Conservation (phyloP, 306 rosid genomes). For the Acmispon strigosus region DNA sequence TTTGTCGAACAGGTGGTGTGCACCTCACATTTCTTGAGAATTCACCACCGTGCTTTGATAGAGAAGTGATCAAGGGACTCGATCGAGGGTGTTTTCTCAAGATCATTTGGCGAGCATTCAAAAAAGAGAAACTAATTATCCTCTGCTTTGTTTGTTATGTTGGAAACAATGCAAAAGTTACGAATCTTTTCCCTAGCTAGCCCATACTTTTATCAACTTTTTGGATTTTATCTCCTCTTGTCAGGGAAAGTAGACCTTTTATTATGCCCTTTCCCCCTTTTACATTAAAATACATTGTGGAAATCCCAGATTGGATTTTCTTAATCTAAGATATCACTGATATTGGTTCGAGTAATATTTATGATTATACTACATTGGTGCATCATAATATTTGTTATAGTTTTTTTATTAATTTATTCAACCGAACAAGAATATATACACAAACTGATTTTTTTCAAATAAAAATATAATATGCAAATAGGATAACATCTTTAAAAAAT, state of each 20-base stretch:
- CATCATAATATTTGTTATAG: too few relatives aligned
- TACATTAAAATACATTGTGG: not conserved
- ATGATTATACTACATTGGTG: too few relatives aligned
- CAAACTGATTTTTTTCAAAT: too few relatives aligned
- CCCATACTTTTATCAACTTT: not conserved
- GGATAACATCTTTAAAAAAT: too few relatives aligned
- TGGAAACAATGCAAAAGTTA: not conserved
- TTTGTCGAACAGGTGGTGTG: constrained; percentile 3
- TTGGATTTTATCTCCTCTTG: constrained; percentile 6
- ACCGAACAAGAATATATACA: too few relatives aligned
- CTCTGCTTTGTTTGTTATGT: too few relatives aligned
- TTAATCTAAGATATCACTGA: not conserved
- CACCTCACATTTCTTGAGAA: not conserved
- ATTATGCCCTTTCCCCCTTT: not conserved
- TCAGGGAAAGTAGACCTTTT: not conserved
- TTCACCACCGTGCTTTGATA: constrained; percentile 13
- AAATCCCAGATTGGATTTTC: not conserved
- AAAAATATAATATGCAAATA: too few relatives aligned
- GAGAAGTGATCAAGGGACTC: constrained; percentile 3
- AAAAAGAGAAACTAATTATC: too few relatives aligned
- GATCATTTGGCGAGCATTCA: too few relatives aligned
- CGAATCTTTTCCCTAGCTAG: not conserved
- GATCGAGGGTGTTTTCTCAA: constrained; percentile 26
- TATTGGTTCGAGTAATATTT: not conserved
- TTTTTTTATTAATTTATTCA: too few relatives aligned